phyloP scores from a whole-genome alignment of 2,329 filamentous ascomycete species.

The Phaeoacremonium minimum region DNA sequence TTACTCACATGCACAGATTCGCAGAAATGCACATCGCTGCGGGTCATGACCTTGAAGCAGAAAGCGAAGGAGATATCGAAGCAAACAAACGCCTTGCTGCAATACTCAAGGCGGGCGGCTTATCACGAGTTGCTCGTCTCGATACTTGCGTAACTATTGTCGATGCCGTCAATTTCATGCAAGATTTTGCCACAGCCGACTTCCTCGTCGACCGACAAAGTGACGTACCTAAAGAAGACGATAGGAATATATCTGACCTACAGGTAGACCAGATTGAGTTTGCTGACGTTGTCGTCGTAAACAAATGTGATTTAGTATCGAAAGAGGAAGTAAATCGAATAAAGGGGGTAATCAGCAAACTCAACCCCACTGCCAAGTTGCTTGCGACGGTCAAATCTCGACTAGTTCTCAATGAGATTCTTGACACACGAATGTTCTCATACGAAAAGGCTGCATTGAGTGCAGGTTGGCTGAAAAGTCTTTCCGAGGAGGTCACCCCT shows the following conservation, averaged over 20 bases:
- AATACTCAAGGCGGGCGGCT: conserved; percentile 47
- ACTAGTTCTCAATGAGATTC: conserved; percentile 57
- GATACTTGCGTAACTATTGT: conserved; percentile 72
- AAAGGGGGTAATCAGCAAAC: conserved; percentile 47
- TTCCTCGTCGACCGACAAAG: conserved; percentile 60
- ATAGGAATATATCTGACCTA: conserved; percentile 69
- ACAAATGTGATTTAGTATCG: conserved; percentile 62
- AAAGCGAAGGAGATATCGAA: conserved; percentile 15
- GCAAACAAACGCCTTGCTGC: conserved; percentile 15
- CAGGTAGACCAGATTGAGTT: conserved; percentile 79
- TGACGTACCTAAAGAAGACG: conserved; percentile 62
- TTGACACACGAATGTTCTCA: conserved; percentile 63
- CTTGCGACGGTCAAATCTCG: conserved; percentile 55
- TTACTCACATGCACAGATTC: conserved; percentile 13
- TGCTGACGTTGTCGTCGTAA: conserved; percentile 67
- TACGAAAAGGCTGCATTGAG: conserved; percentile 60
- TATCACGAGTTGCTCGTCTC: conserved; percentile 61
- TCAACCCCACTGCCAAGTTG: conserved; percentile 65
- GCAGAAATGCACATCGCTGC: conserved; percentile 21
- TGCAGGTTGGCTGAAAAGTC: conserved; percentile 65
- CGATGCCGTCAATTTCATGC: conserved; percentile 68
- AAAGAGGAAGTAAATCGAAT: conserved; percentile 35
- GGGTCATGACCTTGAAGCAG: conserved; percentile 19
- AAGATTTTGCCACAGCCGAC: conserved; percentile 68
- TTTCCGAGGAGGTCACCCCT: conserved; percentile 65